Percentiles rank a stretch among this genome's conserved stretches.
phyloP scores from a whole-genome alignment of 306 rosid genomes.

The Rosa chinensis region DNA sequence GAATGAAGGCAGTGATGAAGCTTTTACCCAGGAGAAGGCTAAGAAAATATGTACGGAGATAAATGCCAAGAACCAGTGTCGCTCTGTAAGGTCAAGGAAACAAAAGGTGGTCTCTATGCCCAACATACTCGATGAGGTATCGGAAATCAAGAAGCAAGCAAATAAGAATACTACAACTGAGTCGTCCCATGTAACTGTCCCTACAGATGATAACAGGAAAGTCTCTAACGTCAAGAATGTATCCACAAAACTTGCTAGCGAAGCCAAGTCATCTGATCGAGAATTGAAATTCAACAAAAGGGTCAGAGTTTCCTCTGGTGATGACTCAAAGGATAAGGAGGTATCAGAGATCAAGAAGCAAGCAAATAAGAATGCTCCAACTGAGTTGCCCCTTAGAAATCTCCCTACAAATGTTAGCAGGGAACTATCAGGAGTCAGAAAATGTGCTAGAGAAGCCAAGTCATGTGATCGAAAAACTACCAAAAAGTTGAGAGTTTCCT shows the following conservation, averaged over 20 bases:
- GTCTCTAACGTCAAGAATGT: slow-evolving; percentile 10
- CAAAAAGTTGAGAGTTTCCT: slow-evolving; percentile 42
- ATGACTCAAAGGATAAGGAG: slow-evolving; percentile 25
- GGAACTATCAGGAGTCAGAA: slow-evolving; percentile 17
- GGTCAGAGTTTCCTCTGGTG: slow-evolving; percentile 32
- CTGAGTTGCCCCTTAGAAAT: slow-evolving; percentile 27
- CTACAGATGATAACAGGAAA: slow-evolving; percentile 25
- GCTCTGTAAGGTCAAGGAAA: slow-evolving; percentile 37
- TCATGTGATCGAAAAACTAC: slow-evolving; percentile 29
- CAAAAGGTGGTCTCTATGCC: slow-evolving; percentile 36
- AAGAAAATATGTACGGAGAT: slow-evolving; percentile 28
- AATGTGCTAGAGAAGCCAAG: slow-evolving; percentile 26
- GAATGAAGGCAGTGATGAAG: slow-evolving; percentile 32
- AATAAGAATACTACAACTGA: slow-evolving; percentile 26
- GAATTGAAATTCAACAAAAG: slow-evolving; percentile 37
- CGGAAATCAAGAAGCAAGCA: slow-evolving; percentile 31
- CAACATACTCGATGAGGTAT: slow-evolving; percentile 32
- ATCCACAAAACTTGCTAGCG: slow-evolving; percentile 26
- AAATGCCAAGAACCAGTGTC: slow-evolving; percentile 12
- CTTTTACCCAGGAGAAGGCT: slow-evolving; percentile 24
- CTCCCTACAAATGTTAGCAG: slow-evolving; percentile 24
- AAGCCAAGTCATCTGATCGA: slow-evolving; percentile 27
- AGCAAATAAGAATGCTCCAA: slow-evolving; percentile 25
- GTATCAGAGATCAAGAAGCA: slow-evolving; percentile 35
- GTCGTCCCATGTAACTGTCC: slow-evolving; percentile 28